These are phyloP conservation scores for Ricinus communis DNA, from an alignment of 345 rosid genomes.

Conservation along the genomic window DNA sequence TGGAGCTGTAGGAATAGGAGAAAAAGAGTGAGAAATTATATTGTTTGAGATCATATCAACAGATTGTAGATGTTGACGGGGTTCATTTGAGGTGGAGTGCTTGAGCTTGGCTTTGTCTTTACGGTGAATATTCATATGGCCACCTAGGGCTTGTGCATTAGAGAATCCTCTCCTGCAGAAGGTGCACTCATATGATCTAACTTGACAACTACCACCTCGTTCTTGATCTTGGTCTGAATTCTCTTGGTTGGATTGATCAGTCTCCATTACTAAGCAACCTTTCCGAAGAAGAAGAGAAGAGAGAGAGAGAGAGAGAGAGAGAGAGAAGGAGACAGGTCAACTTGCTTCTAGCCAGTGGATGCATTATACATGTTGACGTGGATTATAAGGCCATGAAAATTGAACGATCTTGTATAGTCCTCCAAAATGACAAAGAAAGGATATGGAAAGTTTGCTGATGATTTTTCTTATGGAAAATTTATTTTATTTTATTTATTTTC, in stretches of 20 bases:
- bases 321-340: conserved; percentile 20
- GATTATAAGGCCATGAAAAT: conserved; percentile 19
- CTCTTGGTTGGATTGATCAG: conserved; percentile 26
- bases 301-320: conserved; percentile 4
- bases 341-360: neutral
- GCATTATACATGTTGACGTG: conserved; percentile 14
- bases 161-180: conserved; percentile 32
- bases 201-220: conserved; percentile 20
- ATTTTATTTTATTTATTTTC: no score
- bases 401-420: neutral
- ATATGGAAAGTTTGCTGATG: neutral
- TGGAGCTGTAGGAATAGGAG: conserved; percentile 5
- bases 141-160: conserved; percentile 30
- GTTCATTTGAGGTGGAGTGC: conserved; percentile 33
- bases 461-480: neutral
- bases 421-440: conserved; percentile 24
- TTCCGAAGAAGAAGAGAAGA: no score
- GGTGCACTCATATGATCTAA: conserved; percentile 41
- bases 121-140: conserved; percentile 29
- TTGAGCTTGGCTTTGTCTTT: conserved; percentile 37
- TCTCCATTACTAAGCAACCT: conserved; percentile 21
- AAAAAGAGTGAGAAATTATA: neutral
- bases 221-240: conserved; percentile 25
- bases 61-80: conserved; percentile 1
- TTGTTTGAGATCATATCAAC: conserved; percentile 8